Base-by-base conservation (phyloP, 352 stramenopile species). In the Phytophthora megakarya region DNA sequence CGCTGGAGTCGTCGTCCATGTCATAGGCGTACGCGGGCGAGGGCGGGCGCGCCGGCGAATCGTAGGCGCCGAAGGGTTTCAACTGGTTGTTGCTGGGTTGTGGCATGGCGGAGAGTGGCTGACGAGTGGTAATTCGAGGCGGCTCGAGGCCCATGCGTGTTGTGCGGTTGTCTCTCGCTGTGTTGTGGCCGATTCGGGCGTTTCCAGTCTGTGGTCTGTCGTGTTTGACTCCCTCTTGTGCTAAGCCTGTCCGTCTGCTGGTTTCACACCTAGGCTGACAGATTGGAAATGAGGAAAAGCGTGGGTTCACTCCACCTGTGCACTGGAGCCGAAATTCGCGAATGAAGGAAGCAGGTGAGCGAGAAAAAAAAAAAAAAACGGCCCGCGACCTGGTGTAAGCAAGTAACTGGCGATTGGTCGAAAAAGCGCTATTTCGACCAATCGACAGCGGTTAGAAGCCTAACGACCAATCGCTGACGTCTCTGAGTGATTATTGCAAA, bases 101-200 rank as follows among this genome's bases (percentile, higher is more conserved):
- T 11, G 50, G 35, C 64, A 72, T 72, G 44, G 58, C n/a, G 11
- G 48, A 21, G n/a, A 28, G 18, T 6, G 26, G 35, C 19, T 33
- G 23, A 21, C 22, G 33, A 23, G 40, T 44, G 33, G 16, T 44
- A 11, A 38, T 16, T 2, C 54, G 21, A 54, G 44, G 48, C 35
- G 56, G 63, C 63, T 33, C 56, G 35, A 66, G 56, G 63, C 63
- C 63, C 63, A 71, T 71, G 43, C 19, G 9, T 21, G 49, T 61
- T 16, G 46, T 54, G 23, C 25, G 22, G 40, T 67, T 25, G 58
- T 53, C 38, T 35, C 51, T 52, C 50, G 49, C 22, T 26, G 33
- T 11, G 33, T 46, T 56, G 22, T 23, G 13, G 37, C 18, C 49
- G 8, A 6, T 40, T 32, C 13, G 9, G 22, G 26, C 46, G 57